Evolutionary conservation across 2,329 filamentous ascomycete genomes (phyloP).

Genomic region (Colletotrichum acutatum): DNA sequence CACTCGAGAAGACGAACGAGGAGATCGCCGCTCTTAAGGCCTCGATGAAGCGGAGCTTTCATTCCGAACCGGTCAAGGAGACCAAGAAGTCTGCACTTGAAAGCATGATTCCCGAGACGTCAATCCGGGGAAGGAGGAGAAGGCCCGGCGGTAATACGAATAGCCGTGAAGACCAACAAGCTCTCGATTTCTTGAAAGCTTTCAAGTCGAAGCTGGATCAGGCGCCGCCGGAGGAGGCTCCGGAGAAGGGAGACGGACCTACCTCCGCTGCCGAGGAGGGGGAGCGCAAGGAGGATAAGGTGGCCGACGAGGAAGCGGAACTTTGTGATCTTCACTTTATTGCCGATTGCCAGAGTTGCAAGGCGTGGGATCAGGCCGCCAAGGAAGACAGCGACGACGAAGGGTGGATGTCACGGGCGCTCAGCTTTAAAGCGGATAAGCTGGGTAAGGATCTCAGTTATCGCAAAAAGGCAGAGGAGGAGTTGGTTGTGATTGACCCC

Average conservation of each 20-base stretch:
- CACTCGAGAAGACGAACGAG: constrained; percentile 78
- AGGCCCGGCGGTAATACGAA: constrained; percentile 66
- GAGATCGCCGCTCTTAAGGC: constrained; percentile 85
- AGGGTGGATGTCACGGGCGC: constrained; percentile 86
- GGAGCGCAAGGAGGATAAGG: constrained; percentile 37
- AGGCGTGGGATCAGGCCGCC: constrained; percentile 79
- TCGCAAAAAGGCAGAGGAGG: constrained; percentile 90
- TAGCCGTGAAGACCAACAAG: constrained; percentile 68
- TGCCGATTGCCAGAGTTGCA: constrained; percentile 92
- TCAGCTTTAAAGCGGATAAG: constrained; percentile 89
- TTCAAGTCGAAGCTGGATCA: constrained; percentile 83
- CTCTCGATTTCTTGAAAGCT: constrained; percentile 77
- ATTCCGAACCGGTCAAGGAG: constrained; percentile 61
- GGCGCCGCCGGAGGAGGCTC: constrained; percentile 54
- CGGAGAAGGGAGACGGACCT: constrained; percentile 48
- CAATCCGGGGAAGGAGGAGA: constrained; percentile 77
- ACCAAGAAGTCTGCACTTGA: constrained; percentile 77
- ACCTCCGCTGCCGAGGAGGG: constrained; percentile 39
- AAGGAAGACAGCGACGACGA: constrained; percentile 69
- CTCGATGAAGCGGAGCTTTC: constrained; percentile 78
- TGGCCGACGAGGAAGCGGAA: constrained; percentile 74
- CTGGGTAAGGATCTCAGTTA: constrained; percentile 92
- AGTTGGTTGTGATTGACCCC: constrained; percentile 93
- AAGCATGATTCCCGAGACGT: constrained; percentile 78
- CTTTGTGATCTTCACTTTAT: constrained; percentile 97